These are phyloP conservation scores for Pneumocystis oryctolagi DNA, from an alignment of 1,139 yeast species.

Conservation along the genomic window DNA sequence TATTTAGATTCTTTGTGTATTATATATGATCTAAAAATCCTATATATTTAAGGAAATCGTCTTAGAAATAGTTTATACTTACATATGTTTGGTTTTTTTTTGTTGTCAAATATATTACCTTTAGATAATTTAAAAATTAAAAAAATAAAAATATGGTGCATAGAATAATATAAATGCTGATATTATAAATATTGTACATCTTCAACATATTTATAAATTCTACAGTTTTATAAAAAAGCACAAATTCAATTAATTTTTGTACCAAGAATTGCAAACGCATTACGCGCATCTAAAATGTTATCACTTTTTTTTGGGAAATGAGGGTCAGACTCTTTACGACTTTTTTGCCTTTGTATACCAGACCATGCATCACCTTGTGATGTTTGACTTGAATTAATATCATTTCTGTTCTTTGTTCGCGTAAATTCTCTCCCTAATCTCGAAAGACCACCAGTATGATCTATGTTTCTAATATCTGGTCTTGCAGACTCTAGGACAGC, in stretches of 20 bases:
- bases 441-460: constrained; percentile 66
- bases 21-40: neutral
- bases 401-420: constrained; percentile 21
- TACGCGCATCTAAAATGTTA: neutral
- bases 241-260: neutral
- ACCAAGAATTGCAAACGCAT: neutral
- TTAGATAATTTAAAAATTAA: neutral
- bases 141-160: neutral
- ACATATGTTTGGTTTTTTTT: neutral
- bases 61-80: neutral
- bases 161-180: neutral
- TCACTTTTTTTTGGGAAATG: neutral
- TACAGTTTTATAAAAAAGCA: neutral
- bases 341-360: constrained; percentile 3
- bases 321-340: neutral
- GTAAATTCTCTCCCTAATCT: constrained; percentile 64
- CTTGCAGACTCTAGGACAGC: constrained; percentile 62
- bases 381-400: constrained; percentile 10
- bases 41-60: neutral
- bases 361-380: constrained; percentile 12
- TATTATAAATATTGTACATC: neutral
- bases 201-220: neutral
- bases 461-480: constrained; percentile 59
- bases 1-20: neutral
- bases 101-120: neutral